Evolutionary conservation across 768 basidiomycete species (phyloP), one percentile per base, ranked within the genome.

Genomic region (Naematelia aurantialba): DNA sequence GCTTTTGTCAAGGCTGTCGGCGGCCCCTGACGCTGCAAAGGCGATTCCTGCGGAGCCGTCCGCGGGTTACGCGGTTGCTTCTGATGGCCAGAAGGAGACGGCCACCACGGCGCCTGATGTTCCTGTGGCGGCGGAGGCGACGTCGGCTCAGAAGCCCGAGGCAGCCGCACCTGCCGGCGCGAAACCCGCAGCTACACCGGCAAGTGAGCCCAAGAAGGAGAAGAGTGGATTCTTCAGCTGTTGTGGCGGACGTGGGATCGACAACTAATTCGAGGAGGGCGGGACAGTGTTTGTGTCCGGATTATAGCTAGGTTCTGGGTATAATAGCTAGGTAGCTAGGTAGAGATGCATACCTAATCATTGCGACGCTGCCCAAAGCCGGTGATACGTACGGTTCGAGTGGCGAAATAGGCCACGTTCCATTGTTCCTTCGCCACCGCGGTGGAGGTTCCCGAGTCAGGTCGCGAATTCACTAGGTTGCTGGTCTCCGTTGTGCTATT

Each of bases 171-270:
- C 58, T 13, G 45, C 58, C 27, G 24, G 52, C 21, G 39, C 30
- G 19, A 47, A 26, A 5, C 27, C 27, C 17, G 50, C 31, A 1
- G 53, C 53, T 49, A 21, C 52, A 4, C 22, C 59, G n/a, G 30
- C 53, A 17, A 5, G 42, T 11, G 56, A 25, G 22, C 49, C 34
- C 5, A 25, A 49, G 47, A 46, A 55, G 45, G 55, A 55, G 45
- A 46, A 53, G 1, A 53, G 59, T 3, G 14, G 54, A 10, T 55
- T 60, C 21, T 52, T 42, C 8, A 45, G 44, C 25, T 60, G 59
- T 30, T 60, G 59, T 29, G 53, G 59, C 10, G 56, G 47, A 11
- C 5, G 31, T 17, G 46, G 46, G 30, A 57, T 57, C 19, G 56
- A 57, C n/a, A 22, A 56, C 44, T 56, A 56, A 27, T 13, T 26